A percentile compares a stretch with the other conserved stretches of the same genome.
These are phyloP conservation scores for Cucurbita maxima DNA, from an alignment of 306 rosid species.

Conservation along the genomic window DNA sequence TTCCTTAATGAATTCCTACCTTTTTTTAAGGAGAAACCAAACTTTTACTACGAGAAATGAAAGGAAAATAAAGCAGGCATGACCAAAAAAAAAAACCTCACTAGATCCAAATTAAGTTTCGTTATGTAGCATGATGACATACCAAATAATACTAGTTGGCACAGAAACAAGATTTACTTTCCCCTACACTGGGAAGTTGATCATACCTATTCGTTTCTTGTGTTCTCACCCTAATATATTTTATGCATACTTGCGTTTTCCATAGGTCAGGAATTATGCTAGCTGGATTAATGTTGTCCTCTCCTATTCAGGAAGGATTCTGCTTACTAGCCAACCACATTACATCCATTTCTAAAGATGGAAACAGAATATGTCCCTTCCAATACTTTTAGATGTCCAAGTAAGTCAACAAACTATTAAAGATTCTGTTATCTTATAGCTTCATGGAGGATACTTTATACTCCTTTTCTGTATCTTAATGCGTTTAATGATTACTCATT, in stretches of 20 bases:
- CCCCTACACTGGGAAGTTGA: background rate
- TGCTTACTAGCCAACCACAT: background rate
- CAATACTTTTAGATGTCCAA: background rate
- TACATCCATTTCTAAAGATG: background rate
- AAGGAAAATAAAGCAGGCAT: background rate
- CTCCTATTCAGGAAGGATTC: background rate
- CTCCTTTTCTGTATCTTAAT: background rate
- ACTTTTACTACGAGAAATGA: background rate
- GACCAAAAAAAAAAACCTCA: background rate
- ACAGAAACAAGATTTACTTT: background rate
- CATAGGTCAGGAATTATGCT: background rate
- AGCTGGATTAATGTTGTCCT: background rate
- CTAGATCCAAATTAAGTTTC: background rate
- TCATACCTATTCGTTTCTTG: background rate
- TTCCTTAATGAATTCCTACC: background rate
- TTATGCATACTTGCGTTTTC: background rate
- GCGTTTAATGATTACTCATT: background rate
- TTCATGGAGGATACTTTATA: background rate
- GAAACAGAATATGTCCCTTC: background rate
- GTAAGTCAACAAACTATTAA: background rate
- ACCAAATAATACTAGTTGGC: background rate
- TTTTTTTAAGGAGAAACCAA: background rate
- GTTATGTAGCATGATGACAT: background rate
- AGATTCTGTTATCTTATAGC: background rate
- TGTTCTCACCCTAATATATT: background rate